phyloP scores from a whole-genome alignment of 1,284 basidiomycete species.

The Trichosporon faecale region DNA sequence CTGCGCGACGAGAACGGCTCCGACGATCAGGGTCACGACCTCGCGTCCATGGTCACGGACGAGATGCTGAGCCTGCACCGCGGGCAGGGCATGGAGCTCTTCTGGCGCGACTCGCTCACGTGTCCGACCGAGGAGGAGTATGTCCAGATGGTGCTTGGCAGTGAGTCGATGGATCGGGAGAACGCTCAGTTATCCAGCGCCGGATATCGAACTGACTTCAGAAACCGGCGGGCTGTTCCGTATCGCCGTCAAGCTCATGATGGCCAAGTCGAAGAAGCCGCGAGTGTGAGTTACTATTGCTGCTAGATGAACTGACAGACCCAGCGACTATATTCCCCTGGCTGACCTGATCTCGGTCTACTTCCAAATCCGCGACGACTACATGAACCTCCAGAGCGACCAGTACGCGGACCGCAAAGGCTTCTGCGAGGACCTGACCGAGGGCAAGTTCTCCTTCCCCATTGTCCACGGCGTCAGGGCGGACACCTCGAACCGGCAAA shows the following conservation, averaged over 20 bases:
- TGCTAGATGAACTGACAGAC: conserved; percentile 3
- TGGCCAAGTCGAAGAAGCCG: conserved; percentile 63
- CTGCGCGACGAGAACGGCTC: conserved; percentile 53
- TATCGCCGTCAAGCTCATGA: conserved; percentile 93
- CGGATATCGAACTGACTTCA: conserved; percentile 50
- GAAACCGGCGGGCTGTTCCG: conserved; percentile 94
- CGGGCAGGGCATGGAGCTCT: conserved; percentile 90
- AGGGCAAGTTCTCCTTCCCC: conserved; percentile 96
- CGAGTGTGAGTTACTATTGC: conserved; percentile 57
- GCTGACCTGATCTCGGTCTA: conserved; percentile 91
- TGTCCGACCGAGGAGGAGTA: conserved; percentile 97
- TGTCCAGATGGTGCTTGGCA: conserved; percentile 92
- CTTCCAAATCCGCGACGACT: conserved; percentile 96
- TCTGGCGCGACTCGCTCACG: conserved; percentile 87
- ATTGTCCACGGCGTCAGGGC: conserved; percentile 83
- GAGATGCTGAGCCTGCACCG: conserved; percentile 89
- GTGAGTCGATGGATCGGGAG: conserved; percentile 56
- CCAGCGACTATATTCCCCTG: conserved; percentile 82
- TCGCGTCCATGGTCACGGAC: conserved; percentile 63
- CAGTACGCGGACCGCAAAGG: conserved; percentile 90
- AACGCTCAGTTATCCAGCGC: too few relatives aligned
- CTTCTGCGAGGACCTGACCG: conserved; percentile 89
- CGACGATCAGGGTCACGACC: conserved; percentile 37
- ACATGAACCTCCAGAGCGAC: conserved; percentile 87
- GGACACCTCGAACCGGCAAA: conserved; percentile 67